Evolutionary conservation across 2,329 filamentous ascomycete genomes (phyloP), one percentile per base, ranked within the genome.

Genomic region (Alternaria brassicicola): DNA sequence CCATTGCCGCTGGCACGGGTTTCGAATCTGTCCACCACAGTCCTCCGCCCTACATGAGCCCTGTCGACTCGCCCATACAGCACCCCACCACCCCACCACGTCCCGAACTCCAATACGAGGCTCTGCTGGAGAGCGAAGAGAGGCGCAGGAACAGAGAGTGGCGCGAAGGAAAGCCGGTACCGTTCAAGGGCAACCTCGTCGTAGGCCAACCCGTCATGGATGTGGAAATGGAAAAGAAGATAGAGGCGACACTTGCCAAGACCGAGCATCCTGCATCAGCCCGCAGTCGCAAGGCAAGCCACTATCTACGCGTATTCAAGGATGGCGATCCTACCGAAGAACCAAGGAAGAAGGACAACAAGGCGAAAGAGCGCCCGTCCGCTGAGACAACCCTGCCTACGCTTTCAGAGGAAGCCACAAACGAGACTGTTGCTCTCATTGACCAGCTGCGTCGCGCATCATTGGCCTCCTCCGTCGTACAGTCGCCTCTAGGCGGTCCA

Each of bases 291-390:
- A 89, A 89, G 74, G 85, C 87, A 39, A 88, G 86, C 68, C 86
- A 89, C 68, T 88, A 87, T 66, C 77, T 89, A 52, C 85, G 87
- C 12, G 76, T 89, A 6, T 89, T 89, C 77, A 87, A 87, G 67
- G 85, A 87, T 61, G 86, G 86, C 57, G 85, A 86, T 52, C 80
- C 78, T 6, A 81, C 81, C 23, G 81, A 84, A 30, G 82, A 84
- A 61, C 79, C 82, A 54, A 83, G 83, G 67, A 78, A 80, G 70
- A 72, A 80, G 63, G 80, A 84, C 58, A 78, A 79, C 55, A 78
- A 81, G 52, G 66, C 69, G 23, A 76, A 76, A 63, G 73, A 79
- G 41, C 74, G 76, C 56, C 68, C 72, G 31, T 43, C 60, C 7
- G 62, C 73, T 28, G 76, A 79, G 12, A 71, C 69, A 39, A 59